Base-by-base conservation (phyloP, 306 rosid genomes). In the Medicago lupulina region DNA sequence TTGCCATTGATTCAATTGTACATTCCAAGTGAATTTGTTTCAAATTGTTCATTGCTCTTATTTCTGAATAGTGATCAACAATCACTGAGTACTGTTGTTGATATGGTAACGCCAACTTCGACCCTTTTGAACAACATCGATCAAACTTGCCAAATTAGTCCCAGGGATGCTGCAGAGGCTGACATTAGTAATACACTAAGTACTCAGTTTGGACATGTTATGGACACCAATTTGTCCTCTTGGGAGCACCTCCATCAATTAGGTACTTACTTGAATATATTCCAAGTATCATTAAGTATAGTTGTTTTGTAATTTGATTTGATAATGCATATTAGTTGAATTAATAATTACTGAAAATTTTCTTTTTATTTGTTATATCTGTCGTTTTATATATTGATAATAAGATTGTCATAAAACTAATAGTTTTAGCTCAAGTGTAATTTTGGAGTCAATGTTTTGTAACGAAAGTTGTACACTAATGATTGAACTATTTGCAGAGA, bases 161-260 rank as follows among this genome's bases (percentile, higher is more conserved):
- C 71, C 0, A 43, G 36, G 34, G 62, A 47, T 53, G 25, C 69
- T 17, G 40, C 82, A 49, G 82, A 19, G 10, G 64, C 15, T 34
- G 73, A 10, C 44, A 44, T 67, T 2, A 68, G 61, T 60, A 50
- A 23, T 40, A 16, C 74, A 31, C 75, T 66, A 14, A 25, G 9
- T 55, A 73, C 85, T 71, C 77, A 60, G 25, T 71, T 83, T 38
- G 87, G 76, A 43, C 88, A 81, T 40, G 78, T 38, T 50, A 51
- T 55, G 6, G 72, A 82, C 47, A 46, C 25, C 78, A 83, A 71
- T 72, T 19, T 76, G 50, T 39, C 80, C 7, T 73, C 83, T 50
- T 90, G 89, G 93, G 39, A 38, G 18, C 80, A 82, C 9, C 72
- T 88, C 40, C 39, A 77, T 60, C 65, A 73, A 28, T 15, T 81